Conservation (phyloP, 164 flowering plant genomes). For the Santalum album region DNA sequence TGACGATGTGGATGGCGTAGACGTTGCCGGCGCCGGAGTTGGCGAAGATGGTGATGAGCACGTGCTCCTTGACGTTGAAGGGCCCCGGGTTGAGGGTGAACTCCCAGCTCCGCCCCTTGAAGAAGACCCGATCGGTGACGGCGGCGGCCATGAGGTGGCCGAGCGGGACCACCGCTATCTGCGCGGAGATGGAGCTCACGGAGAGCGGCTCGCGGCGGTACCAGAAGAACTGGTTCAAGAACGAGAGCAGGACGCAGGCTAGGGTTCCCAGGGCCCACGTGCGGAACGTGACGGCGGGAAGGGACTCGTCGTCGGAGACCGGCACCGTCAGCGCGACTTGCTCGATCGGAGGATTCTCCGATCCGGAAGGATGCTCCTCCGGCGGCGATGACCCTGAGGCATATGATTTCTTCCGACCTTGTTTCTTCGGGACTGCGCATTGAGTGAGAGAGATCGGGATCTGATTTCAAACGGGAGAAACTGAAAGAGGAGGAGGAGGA, state of each 20-base stretch:
- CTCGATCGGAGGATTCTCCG: neutral
- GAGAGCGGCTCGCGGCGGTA: slow-evolving; percentile 8
- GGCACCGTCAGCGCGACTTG: slow-evolving; percentile 1
- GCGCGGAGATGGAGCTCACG: slow-evolving; percentile 5
- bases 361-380: neutral
- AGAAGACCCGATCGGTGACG: slow-evolving; percentile 15
- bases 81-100: slow-evolving; percentile 22
- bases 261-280: neutral
- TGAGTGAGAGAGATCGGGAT: neutral
- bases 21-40: slow-evolving; percentile 21
- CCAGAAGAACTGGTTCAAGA: slow-evolving; percentile 6
- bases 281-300: neutral
- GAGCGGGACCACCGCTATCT: slow-evolving; percentile 10
- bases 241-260: slow-evolving; percentile 1
- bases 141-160: slow-evolving; percentile 20
- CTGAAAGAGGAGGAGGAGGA: neutral
- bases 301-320: neutral
- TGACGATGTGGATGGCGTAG: slow-evolving; percentile 21
- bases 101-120: slow-evolving; percentile 11
- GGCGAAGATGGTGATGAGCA: slow-evolving; percentile 20
- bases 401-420: too few species aligned
- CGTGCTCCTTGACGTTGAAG: slow-evolving; percentile 16
- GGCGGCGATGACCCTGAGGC: too few species aligned
- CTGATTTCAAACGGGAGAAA: too few species aligned
- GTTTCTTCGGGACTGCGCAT: neutral